A percentile compares a stretch with the other conserved stretches of the same genome.
These are phyloP conservation scores for Sclerotinia minor DNA, from an alignment of 2,329 filamentous ascomycete species.

Conservation along the genomic window DNA sequence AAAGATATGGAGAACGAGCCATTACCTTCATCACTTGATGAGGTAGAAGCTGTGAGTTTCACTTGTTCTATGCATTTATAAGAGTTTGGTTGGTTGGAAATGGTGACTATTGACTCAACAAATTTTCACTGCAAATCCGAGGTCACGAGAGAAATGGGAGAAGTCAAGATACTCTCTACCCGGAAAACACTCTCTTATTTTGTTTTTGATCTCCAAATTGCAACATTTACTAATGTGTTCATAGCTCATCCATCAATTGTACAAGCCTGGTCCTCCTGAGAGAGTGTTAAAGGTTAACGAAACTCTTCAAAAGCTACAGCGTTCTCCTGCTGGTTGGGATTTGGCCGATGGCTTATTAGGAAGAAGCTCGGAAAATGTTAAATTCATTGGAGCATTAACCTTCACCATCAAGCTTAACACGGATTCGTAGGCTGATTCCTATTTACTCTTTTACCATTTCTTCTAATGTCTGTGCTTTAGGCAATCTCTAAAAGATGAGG, in stretches of 20 bases:
- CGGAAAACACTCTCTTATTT: neutral
- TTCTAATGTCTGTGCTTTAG: constrained; percentile 39
- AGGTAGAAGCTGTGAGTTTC: constrained; percentile 39
- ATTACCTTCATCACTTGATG: constrained; percentile 39
- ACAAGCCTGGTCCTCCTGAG: constrained; percentile 47
- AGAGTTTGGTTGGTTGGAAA: neutral
- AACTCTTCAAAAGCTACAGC: constrained; percentile 75
- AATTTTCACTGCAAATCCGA: neutral
- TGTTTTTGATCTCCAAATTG: neutral
- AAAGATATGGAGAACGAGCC: constrained; percentile 27
- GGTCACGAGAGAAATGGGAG: constrained; percentile 10
- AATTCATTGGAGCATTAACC: constrained; percentile 90
- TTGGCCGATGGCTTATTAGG: constrained; percentile 75
- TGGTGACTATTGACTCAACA: neutral
- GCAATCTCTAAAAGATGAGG: constrained; percentile 54
- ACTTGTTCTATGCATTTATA: neutral
- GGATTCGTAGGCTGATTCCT: constrained; percentile 61
- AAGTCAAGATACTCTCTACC: neutral
- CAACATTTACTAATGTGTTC: neutral
- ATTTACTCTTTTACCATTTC: neutral
- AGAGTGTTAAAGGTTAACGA: constrained; percentile 62
- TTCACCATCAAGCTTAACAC: constrained; percentile 93
- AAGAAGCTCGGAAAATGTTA: constrained; percentile 70
- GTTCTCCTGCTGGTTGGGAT: constrained; percentile 79
- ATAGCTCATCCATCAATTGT: constrained; percentile 52